A percentile compares a stretch with the other conserved stretches of the same genome.
These are phyloP conservation scores for Coprinopsis cinerea DNA, from an alignment of 768 basidiomycete species.

Conservation along the genomic window DNA sequence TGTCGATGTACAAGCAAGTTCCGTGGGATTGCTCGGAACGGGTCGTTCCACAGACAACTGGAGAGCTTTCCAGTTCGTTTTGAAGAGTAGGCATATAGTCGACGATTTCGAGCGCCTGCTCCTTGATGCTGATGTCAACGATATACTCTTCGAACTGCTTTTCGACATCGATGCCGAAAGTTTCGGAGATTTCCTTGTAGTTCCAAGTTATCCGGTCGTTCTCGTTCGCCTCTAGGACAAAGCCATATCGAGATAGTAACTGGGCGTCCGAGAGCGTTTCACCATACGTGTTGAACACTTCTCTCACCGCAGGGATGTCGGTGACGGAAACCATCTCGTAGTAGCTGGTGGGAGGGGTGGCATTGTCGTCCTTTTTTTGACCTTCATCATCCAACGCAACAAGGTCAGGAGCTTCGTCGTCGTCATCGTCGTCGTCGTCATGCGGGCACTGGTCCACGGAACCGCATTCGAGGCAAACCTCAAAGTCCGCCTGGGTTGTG, in stretches of 20 bases:
- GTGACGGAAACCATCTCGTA: slow-evolving; percentile 67
- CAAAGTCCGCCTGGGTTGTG: slow-evolving; percentile 53
- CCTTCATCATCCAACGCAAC: too few relatives aligned
- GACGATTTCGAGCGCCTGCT: too few relatives aligned
- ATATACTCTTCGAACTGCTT: too few relatives aligned
- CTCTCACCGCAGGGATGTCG: slow-evolving; percentile 40
- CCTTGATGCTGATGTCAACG: neutral
- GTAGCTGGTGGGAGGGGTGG: slow-evolving; percentile 24
- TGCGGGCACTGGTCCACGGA: slow-evolving; percentile 64
- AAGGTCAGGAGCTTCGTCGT: too few relatives aligned
- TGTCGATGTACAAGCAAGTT: slow-evolving; percentile 42
- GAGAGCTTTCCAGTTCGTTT: neutral
- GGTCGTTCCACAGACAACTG: neutral
- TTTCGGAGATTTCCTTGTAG: slow-evolving; percentile 23
- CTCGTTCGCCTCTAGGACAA: slow-evolving; percentile 68
- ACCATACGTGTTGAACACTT: slow-evolving; percentile 81
- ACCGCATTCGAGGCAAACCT: slow-evolving; percentile 71
- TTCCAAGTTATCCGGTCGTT: slow-evolving; percentile 50
- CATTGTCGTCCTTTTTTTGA: slow-evolving; percentile 8
- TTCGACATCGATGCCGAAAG: slow-evolving; percentile 4
- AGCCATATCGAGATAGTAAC: slow-evolving; percentile 67
- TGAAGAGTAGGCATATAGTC: too few relatives aligned
- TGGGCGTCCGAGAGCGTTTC: slow-evolving; percentile 57
- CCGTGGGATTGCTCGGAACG: neutral
- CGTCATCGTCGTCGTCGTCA: too few relatives aligned